Base-by-base conservation (phyloP, 257 asterid genomes). In the Fraxinus anomala region DNA sequence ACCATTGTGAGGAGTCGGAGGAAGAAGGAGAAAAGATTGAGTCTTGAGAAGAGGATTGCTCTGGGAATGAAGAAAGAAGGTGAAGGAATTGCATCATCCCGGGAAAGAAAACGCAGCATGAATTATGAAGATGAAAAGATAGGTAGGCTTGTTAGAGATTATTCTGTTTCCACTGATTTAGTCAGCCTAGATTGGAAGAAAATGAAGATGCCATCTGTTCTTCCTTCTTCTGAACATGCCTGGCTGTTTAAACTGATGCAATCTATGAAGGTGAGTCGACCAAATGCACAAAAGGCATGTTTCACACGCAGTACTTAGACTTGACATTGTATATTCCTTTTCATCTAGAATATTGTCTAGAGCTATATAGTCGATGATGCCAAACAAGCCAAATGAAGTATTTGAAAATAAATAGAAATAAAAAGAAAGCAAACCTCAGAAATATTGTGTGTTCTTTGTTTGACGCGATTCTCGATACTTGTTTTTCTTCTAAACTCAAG, bases 191-290 rank as follows among this genome's bases (percentile, higher is more conserved):
- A 90, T 61, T 93, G 98, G 98, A 93, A 89, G 87, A 91, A 87
- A 80, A 89, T 88, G 96, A 93, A 89, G 89, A 93, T 93, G 26
- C 97, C 97, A 6, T 91, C 96, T 0, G 97, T 93, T 75, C 93
- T 93, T 75, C 86, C 95, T 76, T 88, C 96, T 59, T 82, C 91
- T 3, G 97, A 90, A 88, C 96, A 93, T 56, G 66, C 80, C 24
- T 89, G 96, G 96, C 86, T 93, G 56, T 91, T 91, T 79, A 89
- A 89, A 76, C 80, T 91, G 85, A 90, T 93, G 94, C 95, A 93
- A 81, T 96, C 95, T 33, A 87, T 86, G 95, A 93, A 92, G 97
- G 98, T 93, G 81, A 85, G 79, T 40, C 5, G 37, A 31, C 9
- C 37, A 31, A 68, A 11, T 14, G 72, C 5, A 42, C 37, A 30